Evolutionary conservation across 495 filamentous ascomycete species (phyloP).

Genomic region (Ramalina peruviana): DNA sequence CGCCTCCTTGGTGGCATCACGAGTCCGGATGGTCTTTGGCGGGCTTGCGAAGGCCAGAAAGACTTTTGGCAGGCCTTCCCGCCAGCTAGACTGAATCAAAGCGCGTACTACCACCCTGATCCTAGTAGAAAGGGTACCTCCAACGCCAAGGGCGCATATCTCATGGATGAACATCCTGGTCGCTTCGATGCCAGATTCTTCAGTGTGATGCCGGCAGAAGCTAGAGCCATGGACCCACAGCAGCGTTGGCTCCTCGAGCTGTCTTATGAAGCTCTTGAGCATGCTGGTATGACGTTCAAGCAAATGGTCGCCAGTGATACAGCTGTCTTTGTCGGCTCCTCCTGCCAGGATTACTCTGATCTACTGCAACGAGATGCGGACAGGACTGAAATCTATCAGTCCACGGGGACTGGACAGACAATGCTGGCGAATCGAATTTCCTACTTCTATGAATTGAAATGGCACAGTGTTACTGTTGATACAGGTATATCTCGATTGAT

Average conservation of each 20-base stretch:
- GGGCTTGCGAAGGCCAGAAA: slow-evolving; percentile 24
- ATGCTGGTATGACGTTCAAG: slow-evolving; percentile 18
- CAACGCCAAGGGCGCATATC: too few relatives aligned
- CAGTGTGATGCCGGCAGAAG: slow-evolving; percentile 31
- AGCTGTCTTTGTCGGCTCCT: slow-evolving; percentile 1
- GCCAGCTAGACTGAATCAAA: slow-evolving; percentile 9
- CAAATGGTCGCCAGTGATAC: slow-evolving; percentile 4
- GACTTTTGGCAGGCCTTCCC: slow-evolving; percentile 6
- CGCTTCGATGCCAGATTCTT: slow-evolving; percentile 37
- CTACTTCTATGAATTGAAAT: too few relatives aligned
- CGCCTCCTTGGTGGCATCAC: slow-evolving; percentile 39
- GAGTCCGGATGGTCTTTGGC: slow-evolving; percentile 37
- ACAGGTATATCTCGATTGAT: too few relatives aligned
- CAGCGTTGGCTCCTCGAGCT: slow-evolving; percentile 33
- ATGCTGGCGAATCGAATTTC: too few relatives aligned
- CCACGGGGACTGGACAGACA: too few relatives aligned
- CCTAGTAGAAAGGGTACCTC: not conserved
- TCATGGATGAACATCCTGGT: not conserved
- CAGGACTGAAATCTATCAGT: too few relatives aligned
- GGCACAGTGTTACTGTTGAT: too few relatives aligned
- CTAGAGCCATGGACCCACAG: slow-evolving; percentile 15
- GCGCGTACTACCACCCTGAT: slow-evolving; percentile 17
- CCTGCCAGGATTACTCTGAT: too few relatives aligned
- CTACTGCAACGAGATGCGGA: too few relatives aligned
- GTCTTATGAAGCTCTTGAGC: slow-evolving; percentile 37